These are phyloP conservation scores for Colletotrichum musae DNA, from an alignment of 2,329 filamentous ascomycete species.

Conservation along the genomic window DNA sequence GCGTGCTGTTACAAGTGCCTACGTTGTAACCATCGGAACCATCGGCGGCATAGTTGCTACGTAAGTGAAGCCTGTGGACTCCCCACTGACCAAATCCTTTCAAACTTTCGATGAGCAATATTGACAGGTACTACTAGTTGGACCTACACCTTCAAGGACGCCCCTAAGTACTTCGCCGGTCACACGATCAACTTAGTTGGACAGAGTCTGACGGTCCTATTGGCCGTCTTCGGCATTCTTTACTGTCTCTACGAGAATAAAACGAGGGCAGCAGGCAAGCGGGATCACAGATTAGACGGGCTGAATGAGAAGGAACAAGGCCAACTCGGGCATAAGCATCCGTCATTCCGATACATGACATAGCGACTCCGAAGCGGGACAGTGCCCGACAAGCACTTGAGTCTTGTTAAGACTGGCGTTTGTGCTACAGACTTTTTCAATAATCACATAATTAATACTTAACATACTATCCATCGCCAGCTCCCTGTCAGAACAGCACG, in stretches of 20 bases:
- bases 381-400: no score
- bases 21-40: slow-evolving; percentile 69
- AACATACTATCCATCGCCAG: no score
- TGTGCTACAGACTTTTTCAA: no score
- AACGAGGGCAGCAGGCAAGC: slow-evolving; percentile 54
- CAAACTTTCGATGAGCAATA: background rate
- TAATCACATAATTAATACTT: no score
- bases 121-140: slow-evolving; percentile 52
- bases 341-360: slow-evolving; percentile 69
- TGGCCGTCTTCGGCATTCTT: slow-evolving; percentile 63
- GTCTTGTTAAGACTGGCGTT: no score
- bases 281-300: slow-evolving; percentile 60
- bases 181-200: slow-evolving; percentile 71
- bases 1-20: slow-evolving; percentile 68
- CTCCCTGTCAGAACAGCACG: no score
- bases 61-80: slow-evolving; percentile 48
- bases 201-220: slow-evolving; percentile 59
- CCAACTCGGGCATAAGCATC: slow-evolving; percentile 67
- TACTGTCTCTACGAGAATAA: slow-evolving; percentile 70
- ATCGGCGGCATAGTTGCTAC: slow-evolving; percentile 71
- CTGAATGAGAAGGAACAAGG: slow-evolving; percentile 60
- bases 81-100: no score
- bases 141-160: slow-evolving; percentile 66
- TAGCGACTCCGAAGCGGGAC: slow-evolving; percentile 43
- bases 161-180: slow-evolving; percentile 62